A percentile compares a stretch with the other conserved stretches of the same genome.
phyloP scores from a whole-genome alignment of 2,329 filamentous ascomycete species.

The Periconia digitata region DNA sequence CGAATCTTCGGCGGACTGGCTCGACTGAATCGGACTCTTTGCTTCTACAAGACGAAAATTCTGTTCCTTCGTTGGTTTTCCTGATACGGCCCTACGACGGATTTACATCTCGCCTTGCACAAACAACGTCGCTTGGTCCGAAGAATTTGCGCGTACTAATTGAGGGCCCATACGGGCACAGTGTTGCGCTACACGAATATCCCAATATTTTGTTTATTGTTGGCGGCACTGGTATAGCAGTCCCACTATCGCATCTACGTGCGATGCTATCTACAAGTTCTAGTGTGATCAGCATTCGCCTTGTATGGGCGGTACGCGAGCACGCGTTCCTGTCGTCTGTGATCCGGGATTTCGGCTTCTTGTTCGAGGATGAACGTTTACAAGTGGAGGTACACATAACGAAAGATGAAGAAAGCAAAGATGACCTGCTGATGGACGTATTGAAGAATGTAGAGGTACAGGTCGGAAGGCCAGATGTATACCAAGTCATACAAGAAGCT shows the following conservation, averaged over 20 bases:
- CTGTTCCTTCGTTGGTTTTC: conserved; percentile 42
- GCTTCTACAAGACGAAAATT: conserved; percentile 10
- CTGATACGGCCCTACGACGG: conserved; percentile 55
- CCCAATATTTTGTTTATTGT: conserved; percentile 40
- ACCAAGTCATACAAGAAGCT: conserved; percentile 33
- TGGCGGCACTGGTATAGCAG: conserved; percentile 40
- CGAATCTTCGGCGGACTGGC: conserved; percentile 5
- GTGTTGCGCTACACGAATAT: conserved; percentile 46
- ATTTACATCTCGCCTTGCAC: conserved; percentile 52
- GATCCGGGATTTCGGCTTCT: conserved; percentile 21
- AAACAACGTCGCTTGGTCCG: conserved; percentile 32
- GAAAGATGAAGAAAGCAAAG: conserved; percentile 24
- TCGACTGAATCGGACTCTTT: conserved; percentile 31
- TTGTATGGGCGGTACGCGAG: conserved; percentile 40
- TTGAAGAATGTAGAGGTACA: conserved; percentile 28
- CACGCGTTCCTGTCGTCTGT: conserved; percentile 29
- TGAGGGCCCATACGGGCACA: conserved; percentile 55
- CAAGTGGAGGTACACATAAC: conserved; percentile 30
- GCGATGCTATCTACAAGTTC: conserved; percentile 18
- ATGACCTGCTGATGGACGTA: conserved; percentile 15
- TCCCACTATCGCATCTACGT: conserved; percentile 33
- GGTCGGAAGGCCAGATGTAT: conserved; percentile 44
- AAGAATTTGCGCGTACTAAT: conserved; percentile 44
- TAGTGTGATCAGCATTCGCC: conserved; percentile 20
- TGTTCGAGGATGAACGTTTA: conserved; percentile 28